These are phyloP conservation scores for Cryptosporidium muris DNA, from an alignment of 169 alveolate genomes.

Conservation along the genomic window DNA sequence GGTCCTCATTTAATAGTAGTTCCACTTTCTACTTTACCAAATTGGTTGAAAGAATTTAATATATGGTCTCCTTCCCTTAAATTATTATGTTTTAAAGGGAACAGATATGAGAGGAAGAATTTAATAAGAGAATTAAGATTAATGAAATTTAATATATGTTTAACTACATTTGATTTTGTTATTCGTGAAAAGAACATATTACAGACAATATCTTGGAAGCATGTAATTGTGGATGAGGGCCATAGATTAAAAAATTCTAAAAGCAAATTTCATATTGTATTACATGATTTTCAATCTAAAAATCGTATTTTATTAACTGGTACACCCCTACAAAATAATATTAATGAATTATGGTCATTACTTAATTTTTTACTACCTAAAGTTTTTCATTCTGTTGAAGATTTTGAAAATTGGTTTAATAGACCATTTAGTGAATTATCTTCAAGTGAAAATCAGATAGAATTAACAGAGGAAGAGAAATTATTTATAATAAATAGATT, in stretches of 20 bases:
- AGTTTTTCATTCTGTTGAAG: conserved; percentile 89
- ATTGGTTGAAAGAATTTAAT: conserved; percentile 92
- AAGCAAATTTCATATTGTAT: conserved; percentile 76
- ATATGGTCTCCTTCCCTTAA: conserved; percentile 93
- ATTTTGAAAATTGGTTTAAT: conserved; percentile 91
- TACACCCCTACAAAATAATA: conserved; percentile 89
- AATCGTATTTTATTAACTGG: conserved; percentile 87
- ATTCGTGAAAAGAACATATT: conserved; percentile 68
- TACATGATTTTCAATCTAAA: conserved; percentile 40
- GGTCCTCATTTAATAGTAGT: conserved; percentile 91
- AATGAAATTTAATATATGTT: conserved; percentile 71
- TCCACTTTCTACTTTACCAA: conserved; percentile 93
- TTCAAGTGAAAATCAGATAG: conserved; percentile 81
- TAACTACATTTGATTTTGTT: conserved; percentile 75
- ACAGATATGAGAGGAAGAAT: conserved; percentile 68
- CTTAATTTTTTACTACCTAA: conserved; percentile 87
- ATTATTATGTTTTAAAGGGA: conserved; percentile 82
- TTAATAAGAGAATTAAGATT: conserved; percentile 67
- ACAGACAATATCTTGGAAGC: conserved; percentile 81
- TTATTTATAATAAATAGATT: conserved; percentile 87
- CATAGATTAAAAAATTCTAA: conserved; percentile 90
- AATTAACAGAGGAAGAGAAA: conserved; percentile 88
- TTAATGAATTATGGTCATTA: conserved; percentile 90
- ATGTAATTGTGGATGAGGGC: conserved; percentile 92
- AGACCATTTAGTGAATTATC: conserved; percentile 84